Evolutionary conservation across 257 asterid genomes (phyloP).

Genomic region (Lithospermum erythrorhizon): DNA sequence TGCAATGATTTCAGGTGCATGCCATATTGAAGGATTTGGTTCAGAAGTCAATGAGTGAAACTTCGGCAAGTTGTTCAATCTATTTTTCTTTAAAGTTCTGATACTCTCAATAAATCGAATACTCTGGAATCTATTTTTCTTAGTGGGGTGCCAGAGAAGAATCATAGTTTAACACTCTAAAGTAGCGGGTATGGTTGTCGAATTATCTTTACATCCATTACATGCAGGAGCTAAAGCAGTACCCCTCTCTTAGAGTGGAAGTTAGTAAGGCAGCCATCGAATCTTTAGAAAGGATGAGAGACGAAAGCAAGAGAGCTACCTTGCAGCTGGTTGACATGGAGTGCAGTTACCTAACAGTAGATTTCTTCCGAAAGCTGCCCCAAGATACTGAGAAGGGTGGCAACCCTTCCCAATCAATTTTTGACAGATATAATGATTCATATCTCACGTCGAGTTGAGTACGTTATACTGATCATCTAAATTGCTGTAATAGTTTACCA

Average conservation of each 20-base stretch:
- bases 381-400: conserved; percentile 99
- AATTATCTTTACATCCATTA: conserved; percentile 1
- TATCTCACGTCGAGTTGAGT: conserved; percentile 93
- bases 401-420: conserved; percentile 93
- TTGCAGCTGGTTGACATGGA: conserved; percentile 97
- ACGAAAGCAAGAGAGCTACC: conserved; percentile 88
- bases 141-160: neutral
- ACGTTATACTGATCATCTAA: neutral
- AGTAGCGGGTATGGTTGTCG: too few relatives aligned
- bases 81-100: conserved; percentile 1
- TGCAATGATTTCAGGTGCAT: conserved; percentile 56
- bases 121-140: too few relatives aligned
- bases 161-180: neutral
- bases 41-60: conserved; percentile 83
- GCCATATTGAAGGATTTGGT: conserved; percentile 79
- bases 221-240: conserved; percentile 86
- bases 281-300: conserved; percentile 88
- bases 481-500: neutral
- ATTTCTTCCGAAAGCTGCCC: conserved; percentile 96
- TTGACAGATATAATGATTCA: conserved; percentile 86
- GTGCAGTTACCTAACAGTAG: conserved; percentile 79
- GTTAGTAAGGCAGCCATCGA: conserved; percentile 78
- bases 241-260: conserved; percentile 90
- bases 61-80: conserved; percentile 37
- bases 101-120: neutral